Base-by-base conservation (phyloP, 192 early-diverging fungal genomes). In the Coemansia sp. region DNA sequence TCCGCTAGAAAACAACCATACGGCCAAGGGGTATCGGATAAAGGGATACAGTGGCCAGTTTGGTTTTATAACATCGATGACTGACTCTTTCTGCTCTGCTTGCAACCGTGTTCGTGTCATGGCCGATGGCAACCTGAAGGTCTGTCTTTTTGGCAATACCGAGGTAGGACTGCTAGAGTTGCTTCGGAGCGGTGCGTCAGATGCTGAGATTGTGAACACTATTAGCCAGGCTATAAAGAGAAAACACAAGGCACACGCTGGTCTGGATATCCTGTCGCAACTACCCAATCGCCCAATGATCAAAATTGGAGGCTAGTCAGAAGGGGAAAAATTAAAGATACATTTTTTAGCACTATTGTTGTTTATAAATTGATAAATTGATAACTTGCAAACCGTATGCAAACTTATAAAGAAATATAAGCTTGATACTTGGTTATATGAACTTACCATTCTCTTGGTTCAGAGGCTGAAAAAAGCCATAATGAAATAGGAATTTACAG, bases 61-160 rank as follows among this genome's bases (percentile, higher is more conserved):
- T 77, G 97, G 97, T 0, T 99, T 97, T 70, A 97, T 99, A 56
- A 94, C 94, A 3, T 96, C 94, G 2, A 99, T 99, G 96, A 93
- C 94, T n/a, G 88, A 96, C 40, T 92, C 96, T 60, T 99, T 99
- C 63, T 99, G 95, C 82, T 85, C 89, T 4, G 92, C 94, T 1
- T 99, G 96, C 74, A 97, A 96, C 70, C 88, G 96, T 18, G 77
- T 99, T 38, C 89, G 96, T 7, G 85, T 99, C 45, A 88, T 94
- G 20, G 94, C 96, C 2, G 94, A 99, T 71, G 96, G 96, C 4
- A 95, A 93, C 67, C 74, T 99, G 60, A 99, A 99, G 71, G 88
- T 88, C 10, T 98, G 96, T 60, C 69, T 98, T 25, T 98, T 98
- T 87, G 96, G 96, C 1, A 94, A 95, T 67, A 75, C 90, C 0